A percentile compares a stretch with the other conserved stretches of the same genome.
Evolutionary conservation across 305 asterid genomes (phyloP).

Genomic region (Fraxinus velutina): DNA sequence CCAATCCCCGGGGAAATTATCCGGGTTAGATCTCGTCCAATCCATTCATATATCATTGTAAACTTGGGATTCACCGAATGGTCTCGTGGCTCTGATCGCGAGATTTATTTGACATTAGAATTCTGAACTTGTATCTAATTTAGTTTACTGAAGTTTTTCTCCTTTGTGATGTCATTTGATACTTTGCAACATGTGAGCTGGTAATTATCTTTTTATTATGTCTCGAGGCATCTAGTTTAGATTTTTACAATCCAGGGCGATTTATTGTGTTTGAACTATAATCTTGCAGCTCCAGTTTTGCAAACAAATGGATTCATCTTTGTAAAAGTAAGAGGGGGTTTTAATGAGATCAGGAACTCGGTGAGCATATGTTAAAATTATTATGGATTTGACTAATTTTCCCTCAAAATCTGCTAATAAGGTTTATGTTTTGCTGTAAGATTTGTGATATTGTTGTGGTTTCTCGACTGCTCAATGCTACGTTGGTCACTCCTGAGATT

Average conservation of each 20-base stretch:
- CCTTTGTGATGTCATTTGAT: constrained; percentile 9
- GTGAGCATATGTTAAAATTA: constrained; percentile 40
- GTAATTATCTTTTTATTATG: neutral
- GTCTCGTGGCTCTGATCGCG: constrained; percentile 3
- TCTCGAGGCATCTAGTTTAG: neutral
- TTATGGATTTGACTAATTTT: constrained; percentile 4
- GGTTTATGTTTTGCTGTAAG: constrained; percentile 32
- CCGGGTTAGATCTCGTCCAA: constrained; percentile 65
- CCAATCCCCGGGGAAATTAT: constrained; percentile 75
- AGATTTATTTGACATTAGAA: neutral
- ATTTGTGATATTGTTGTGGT: constrained; percentile 87
- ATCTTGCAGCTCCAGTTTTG: constrained; percentile 57
- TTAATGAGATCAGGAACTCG: constrained; percentile 90
- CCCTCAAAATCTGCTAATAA: constrained; percentile 11
- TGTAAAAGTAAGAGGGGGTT: constrained; percentile 90
- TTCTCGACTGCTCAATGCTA: constrained; percentile 87
- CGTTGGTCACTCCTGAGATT: constrained; percentile 86
- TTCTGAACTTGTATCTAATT: neutral
- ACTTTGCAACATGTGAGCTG: neutral
- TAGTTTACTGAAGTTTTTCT: neutral
- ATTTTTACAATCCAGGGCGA: neutral
- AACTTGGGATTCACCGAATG: neutral
- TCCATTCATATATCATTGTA: constrained; percentile 3
- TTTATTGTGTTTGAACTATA: constrained; percentile 11
- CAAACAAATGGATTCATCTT: constrained; percentile 65